A percentile compares a stretch with the other conserved stretches of the same genome.
These are phyloP conservation scores for Xylaria palmicola DNA, from an alignment of 495 filamentous ascomycete species.

Conservation along the genomic window DNA sequence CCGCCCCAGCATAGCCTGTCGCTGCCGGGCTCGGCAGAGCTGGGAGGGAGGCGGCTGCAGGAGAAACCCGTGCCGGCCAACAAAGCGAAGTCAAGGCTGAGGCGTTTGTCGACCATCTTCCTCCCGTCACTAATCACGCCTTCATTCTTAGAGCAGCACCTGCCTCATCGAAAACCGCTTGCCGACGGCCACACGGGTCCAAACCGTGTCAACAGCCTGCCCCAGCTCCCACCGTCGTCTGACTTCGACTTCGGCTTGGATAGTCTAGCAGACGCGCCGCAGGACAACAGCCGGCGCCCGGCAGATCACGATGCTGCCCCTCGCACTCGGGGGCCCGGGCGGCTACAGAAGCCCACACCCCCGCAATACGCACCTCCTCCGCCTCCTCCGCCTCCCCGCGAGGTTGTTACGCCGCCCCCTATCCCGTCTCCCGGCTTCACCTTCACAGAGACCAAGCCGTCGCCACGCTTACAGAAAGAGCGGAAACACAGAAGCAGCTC, in stretches of 20 bases:
- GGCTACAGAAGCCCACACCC: conserved; percentile 25
- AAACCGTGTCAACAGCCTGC: conserved; percentile 23
- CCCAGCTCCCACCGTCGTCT: conserved; percentile 11
- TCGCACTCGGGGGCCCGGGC: not conserved
- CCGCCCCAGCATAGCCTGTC: conserved; percentile 1
- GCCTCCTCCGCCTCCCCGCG: conserved; percentile 9
- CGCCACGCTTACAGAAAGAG: conserved; percentile 27
- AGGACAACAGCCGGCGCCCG: conserved; percentile 5
- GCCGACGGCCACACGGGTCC: conserved; percentile 16
- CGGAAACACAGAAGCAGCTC: conserved; percentile 30
- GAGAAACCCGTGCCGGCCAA: not conserved
- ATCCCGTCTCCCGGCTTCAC: conserved; percentile 23
- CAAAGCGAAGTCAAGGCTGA: conserved; percentile 24
- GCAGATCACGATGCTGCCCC: conserved; percentile 5
- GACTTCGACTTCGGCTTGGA: not conserved
- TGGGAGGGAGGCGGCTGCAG: not conserved
- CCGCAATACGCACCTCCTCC: conserved; percentile 13
- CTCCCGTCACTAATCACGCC: conserved; percentile 28
- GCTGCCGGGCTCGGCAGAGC: not conserved
- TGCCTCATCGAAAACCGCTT: conserved; percentile 26
- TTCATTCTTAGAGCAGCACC: conserved; percentile 21
- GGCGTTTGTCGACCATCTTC: conserved; percentile 29
- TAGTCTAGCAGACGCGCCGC: not conserved
- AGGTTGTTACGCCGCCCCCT: conserved; percentile 16
- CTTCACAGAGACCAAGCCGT: conserved; percentile 25